phyloP scores from a whole-genome alignment of 352 stramenopile genomes.

The Lagenidium giganteum region DNA sequence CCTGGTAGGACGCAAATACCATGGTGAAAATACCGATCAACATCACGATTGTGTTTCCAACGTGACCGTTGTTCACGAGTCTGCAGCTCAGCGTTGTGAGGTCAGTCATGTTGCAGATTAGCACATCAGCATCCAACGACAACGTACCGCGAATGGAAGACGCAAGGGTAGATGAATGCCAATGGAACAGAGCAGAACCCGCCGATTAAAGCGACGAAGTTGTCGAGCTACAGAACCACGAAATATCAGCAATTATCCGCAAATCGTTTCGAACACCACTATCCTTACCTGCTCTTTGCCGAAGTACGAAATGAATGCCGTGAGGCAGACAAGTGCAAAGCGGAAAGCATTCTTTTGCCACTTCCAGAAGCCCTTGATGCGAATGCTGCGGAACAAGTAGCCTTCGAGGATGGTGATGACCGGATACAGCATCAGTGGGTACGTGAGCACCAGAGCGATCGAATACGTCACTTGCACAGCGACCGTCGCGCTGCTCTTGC shows the following conservation, averaged over 20 bases:
- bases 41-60: constrained; percentile 41
- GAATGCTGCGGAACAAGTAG: constrained; percentile 40
- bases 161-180: constrained; percentile 65
- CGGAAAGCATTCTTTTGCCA: constrained; percentile 69
- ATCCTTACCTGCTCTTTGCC: constrained; percentile 38
- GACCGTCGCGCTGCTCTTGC: constrained; percentile 48
- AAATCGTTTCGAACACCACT: too few relatives aligned
- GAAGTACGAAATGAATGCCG: constrained; percentile 54
- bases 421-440: constrained; percentile 68
- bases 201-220: constrained; percentile 68
- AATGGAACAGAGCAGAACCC: constrained; percentile 70
- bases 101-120: too few relatives aligned
- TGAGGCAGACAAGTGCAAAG: constrained; percentile 55
- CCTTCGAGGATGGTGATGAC: constrained; percentile 69
- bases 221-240: constrained; percentile 27
- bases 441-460: constrained; percentile 61
- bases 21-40: constrained; percentile 49
- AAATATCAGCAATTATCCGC: too few relatives aligned
- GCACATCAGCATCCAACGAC: too few relatives aligned
- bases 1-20: constrained; percentile 55
- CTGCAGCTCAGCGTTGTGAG: not conserved
- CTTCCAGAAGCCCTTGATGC: constrained; percentile 50
- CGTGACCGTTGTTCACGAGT: constrained; percentile 36
- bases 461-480: constrained; percentile 63
- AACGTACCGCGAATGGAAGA: constrained; percentile 46